phyloP scores from a whole-genome alignment of 148 eudicot genomes.

The Cornus florida region DNA sequence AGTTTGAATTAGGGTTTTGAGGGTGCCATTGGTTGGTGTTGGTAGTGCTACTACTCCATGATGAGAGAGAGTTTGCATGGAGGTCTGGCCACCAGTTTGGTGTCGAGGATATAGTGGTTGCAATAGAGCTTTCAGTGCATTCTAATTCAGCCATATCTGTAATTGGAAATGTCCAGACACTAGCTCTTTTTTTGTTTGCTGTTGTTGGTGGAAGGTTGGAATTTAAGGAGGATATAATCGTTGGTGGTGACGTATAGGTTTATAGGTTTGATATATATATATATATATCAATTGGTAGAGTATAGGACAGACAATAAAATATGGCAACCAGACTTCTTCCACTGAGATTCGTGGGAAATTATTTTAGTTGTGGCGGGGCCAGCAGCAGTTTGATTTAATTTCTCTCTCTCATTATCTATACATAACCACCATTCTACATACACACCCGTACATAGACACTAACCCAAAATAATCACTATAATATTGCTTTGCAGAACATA shows the following conservation, averaged over 20 bases:
- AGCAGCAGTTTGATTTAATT: neutral
- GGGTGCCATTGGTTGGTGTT: conserved; percentile 11
- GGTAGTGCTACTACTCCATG: conserved; percentile 13
- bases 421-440: too few relatives aligned
- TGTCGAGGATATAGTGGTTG: conserved; percentile 8
- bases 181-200: neutral
- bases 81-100: conserved; percentile 27
- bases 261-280: neutral
- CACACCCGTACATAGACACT: too few relatives aligned
- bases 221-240: neutral
- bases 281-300: conserved; percentile 2
- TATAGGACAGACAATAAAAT: conserved; percentile 28
- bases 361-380: conserved; percentile 10
- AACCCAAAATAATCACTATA: too few relatives aligned
- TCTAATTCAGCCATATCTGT: conserved; percentile 22
- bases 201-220: conserved; percentile 4
- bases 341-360: conserved; percentile 15
- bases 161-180: neutral
- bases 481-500: too few relatives aligned
- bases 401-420: neutral
- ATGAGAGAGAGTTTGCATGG: conserved; percentile 15
- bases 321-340: conserved; percentile 23
- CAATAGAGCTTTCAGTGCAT: conserved; percentile 15
- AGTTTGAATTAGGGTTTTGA: conserved; percentile 26
- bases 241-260: neutral